Evolutionary conservation across 23 red algal genomes (phyloP).

Genomic region (Agarophyton chilense): DNA sequence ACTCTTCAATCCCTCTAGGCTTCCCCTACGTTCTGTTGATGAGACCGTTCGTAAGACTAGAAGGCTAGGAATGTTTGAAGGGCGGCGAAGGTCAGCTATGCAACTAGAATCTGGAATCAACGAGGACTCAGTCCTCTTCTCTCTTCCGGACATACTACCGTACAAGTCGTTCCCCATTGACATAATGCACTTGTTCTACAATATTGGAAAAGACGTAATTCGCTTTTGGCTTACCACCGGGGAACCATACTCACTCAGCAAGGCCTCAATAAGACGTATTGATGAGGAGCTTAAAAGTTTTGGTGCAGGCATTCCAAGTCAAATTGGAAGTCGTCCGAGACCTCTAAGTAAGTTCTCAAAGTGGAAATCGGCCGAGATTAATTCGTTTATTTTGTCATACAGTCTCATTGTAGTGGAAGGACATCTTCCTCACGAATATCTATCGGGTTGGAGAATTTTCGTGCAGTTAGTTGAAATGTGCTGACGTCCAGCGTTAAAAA

Average conservation of each 20-base stretch:
- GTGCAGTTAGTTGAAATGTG: not conserved
- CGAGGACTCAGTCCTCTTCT: too few relatives aligned
- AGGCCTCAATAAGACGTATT: too few relatives aligned
- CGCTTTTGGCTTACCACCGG: not conserved
- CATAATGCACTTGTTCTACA: slow-evolving; percentile 27
- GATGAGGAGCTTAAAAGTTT: not conserved
- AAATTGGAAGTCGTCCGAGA: not conserved
- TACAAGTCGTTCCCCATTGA: slow-evolving; percentile 2
- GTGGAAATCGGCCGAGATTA: too few relatives aligned
- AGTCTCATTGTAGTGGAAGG: not conserved
- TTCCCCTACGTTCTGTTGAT: too few relatives aligned
- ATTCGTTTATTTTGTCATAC: not conserved
- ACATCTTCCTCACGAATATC: not conserved
- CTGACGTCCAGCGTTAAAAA: not conserved
- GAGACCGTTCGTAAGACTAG: too few relatives aligned
- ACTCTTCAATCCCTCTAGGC: not conserved
- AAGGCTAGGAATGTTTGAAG: too few relatives aligned
- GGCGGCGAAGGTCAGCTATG: not conserved
- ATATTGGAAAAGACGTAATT: not conserved
- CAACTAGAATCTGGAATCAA: too few relatives aligned
- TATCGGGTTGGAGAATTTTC: not conserved
- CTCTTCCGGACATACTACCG: not conserved
- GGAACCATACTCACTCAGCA: not conserved
- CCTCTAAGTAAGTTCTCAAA: not conserved
- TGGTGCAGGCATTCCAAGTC: not conserved